Evolutionary conservation across 345 rosid genomes (phyloP).

Genomic region (Gossypium arboreum): DNA sequence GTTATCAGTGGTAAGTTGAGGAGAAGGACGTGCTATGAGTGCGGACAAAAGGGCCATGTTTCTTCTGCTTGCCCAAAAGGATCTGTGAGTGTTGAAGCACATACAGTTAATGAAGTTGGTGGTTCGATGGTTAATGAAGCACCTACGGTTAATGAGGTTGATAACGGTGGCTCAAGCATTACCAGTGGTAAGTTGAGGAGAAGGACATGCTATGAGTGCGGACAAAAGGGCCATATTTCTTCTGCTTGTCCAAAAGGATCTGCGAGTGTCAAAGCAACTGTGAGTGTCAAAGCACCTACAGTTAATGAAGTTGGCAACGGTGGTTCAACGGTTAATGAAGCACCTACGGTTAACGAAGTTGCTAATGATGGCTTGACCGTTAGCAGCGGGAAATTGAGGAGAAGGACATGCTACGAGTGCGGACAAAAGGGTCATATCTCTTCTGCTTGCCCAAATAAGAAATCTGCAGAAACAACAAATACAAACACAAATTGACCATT

Average conservation of each 20-base stretch:
- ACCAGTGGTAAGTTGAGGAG: slow-evolving; percentile 64
- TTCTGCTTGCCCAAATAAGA: slow-evolving; percentile 66
- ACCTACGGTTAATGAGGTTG: not conserved
- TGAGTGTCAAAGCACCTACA: not conserved
- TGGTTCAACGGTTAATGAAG: not conserved
- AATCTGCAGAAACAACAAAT: slow-evolving; percentile 27
- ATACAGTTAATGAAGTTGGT: not conserved
- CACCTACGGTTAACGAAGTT: not conserved
- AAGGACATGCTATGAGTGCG: slow-evolving; percentile 72
- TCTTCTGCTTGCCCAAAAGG: slow-evolving; percentile 50
- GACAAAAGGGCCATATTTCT: slow-evolving; percentile 77
- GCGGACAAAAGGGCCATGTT: slow-evolving; percentile 75
- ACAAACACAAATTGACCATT: slow-evolving; percentile 7
- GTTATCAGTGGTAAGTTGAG: slow-evolving; percentile 55
- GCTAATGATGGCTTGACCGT: slow-evolving; percentile 6
- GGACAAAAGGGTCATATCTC: slow-evolving; percentile 80
- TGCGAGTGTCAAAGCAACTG: not conserved
- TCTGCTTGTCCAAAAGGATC: slow-evolving; percentile 37
- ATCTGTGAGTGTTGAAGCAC: not conserved
- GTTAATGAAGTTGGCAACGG: not conserved
- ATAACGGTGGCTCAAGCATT: slow-evolving; percentile 10
- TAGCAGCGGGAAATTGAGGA: slow-evolving; percentile 59
- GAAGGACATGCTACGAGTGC: slow-evolving; percentile 74
- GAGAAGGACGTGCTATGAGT: slow-evolving; percentile 70
- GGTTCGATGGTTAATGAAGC: not conserved